Percentiles rank a stretch among this genome's conserved stretches.
These are phyloP conservation scores for Penicillium alfredii DNA, from an alignment of 495 filamentous ascomycete species.

Conservation along the genomic window DNA sequence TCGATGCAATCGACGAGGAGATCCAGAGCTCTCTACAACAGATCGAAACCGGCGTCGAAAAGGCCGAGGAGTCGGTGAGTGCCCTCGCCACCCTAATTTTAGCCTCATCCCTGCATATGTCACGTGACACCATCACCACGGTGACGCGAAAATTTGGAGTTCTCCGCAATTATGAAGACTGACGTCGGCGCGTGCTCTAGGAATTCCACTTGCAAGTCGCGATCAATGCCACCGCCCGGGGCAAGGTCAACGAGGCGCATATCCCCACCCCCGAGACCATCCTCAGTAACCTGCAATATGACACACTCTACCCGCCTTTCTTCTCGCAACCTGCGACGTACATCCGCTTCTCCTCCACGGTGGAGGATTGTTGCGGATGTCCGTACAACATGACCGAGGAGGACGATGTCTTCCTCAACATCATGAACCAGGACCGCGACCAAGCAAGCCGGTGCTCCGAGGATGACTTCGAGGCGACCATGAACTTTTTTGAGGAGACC, in stretches of 20 bases:
- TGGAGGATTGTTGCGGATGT: constrained; percentile 84
- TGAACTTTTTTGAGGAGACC: constrained; percentile 91
- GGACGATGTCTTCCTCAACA: constrained; percentile 77
- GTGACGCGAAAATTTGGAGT: too few species aligned
- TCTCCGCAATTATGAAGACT: too few species aligned
- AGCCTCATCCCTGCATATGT: constrained; percentile 36
- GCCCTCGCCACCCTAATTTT: constrained; percentile 34
- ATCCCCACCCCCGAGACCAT: constrained; percentile 87
- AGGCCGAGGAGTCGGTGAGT: constrained; percentile 94
- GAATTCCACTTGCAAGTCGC: constrained; percentile 97
- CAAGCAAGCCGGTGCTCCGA: constrained; percentile 65
- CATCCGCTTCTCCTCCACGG: constrained; percentile 95
- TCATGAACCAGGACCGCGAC: constrained; percentile 70
- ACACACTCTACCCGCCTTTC: constrained; percentile 70
- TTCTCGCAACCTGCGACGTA: constrained; percentile 86
- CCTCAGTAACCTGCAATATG: constrained; percentile 71
- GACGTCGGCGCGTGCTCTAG: too few species aligned
- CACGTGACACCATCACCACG: constrained; percentile 50
- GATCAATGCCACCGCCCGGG: constrained; percentile 70
- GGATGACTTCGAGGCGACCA: constrained; percentile 86
- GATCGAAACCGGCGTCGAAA: constrained; percentile 94
- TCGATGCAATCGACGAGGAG: constrained; percentile 71
- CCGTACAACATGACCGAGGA: constrained; percentile 90
- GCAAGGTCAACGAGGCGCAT: constrained; percentile 64
- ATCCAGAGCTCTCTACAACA: constrained; percentile 61